Base-by-base conservation (phyloP, 176 grass and related monocot species). In the Panicum miliaceum region DNA sequence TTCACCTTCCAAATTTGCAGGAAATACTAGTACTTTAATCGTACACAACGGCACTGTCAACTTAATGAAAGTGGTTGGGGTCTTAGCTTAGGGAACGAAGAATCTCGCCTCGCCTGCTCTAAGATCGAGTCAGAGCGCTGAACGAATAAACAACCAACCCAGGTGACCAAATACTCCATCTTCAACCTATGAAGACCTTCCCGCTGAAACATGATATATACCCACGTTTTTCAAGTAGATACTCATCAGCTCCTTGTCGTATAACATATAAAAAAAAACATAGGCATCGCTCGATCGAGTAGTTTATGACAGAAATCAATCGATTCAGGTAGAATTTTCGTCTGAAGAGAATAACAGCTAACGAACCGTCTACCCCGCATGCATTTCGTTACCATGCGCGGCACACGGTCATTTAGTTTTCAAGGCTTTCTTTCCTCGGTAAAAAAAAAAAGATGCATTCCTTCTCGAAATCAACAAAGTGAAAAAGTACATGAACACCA, bases 201-300 rank as follows among this genome's bases (percentile, higher is more conserved):
- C 22, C 13, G 48, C 37, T 18, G 2, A 14, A 50, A 22, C 40
- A 62, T 41, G 54, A 11, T n/a, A 14, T 27, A n/a, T n/a, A n/a
- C n/a, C 16, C 76, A 29, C 84, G 76, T 80, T 50, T 71, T 63
- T 13, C 26, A 69, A 25, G 64, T 14, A 59, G 32, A 64, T 35
- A 60, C 9, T 12, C 9, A 4, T n/a, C 7, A 57, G 7, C 53
- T 57, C 20, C 4, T n/a, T 7, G 1, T 6, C 51, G 18, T 53
- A 53, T 53, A 6, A 18, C 1, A 16, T 8, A 57, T 8, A 23
- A 9, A 8, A 9, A 53, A 9, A 57, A 2, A 23, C 12, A 60
- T 23, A 25, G 3, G 14, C 7, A 9, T 22, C 16, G 0, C 6
- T n/a, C 9, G 9, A n/a, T 60, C n/a, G 1, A 60, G 57, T 41